Evolutionary conservation across 495 filamentous ascomycete genomes (phyloP), one percentile per base, ranked within the genome.

Genomic region (Penicillium odoratum): DNA sequence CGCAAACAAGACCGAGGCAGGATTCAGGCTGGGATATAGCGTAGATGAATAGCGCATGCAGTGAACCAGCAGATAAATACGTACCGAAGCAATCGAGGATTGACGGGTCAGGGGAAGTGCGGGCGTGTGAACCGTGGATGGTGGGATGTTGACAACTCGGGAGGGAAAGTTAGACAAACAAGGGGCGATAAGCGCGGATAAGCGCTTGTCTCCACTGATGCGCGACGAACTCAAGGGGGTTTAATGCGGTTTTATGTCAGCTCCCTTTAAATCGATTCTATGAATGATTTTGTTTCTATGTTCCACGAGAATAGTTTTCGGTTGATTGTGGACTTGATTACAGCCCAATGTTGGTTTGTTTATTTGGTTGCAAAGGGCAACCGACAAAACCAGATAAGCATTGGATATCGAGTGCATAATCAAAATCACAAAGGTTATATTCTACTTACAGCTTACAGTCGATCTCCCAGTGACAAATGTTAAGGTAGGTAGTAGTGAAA

Each of bases 101-200:
- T 30, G 33, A 36, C 21, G 11, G 25, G 25, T 36, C 38, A 36
- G 33, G 47, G 34, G 47, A 10, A 26, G 48, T 25, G 51, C 34
- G 51, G 33, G 44, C 52, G 50, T 46, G 61, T 46, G 61, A 59
- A 57, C 36, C 46, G 52, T 57, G 58, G 47, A 56, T 53, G 48
- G 64, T 65, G 64, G 61, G 64, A 69, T 65, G 64, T 65, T 61
- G 64, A 65, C 57, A 48, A 60, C 53, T 40, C 48, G 51, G 57
- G 63, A 69, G 21, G 21, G 21, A 21, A 58, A 57, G 58, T 63
- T 51, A 28, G 61, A 67, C 57, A 69, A 40, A 56, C 67, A 68
- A 69, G 67, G 67, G 67, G 64, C 67, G 66, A 69, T 69, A 68
- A 68, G 64, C 64, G 64, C 61, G 61, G 67, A 69, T 69, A 69